These are phyloP conservation scores for Mallotus japonicus DNA, from an alignment of 441 rosid genomes.

Conservation along the genomic window DNA sequence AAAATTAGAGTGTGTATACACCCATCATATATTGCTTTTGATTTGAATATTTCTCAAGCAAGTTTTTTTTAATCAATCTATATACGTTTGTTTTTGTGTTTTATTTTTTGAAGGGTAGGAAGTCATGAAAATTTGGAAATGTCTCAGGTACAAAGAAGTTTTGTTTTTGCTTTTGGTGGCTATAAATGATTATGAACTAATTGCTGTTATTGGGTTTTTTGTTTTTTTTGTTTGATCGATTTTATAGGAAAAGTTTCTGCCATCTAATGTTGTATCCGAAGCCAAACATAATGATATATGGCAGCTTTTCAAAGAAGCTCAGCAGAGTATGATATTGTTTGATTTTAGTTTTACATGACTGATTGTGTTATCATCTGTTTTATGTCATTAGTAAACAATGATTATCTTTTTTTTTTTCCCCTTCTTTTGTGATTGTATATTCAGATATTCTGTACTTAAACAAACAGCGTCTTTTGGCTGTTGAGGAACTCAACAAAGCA, in stretches of 20 bases:
- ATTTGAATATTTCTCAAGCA: background rate
- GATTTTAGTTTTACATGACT: background rate
- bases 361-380: background rate
- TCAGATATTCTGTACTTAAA: slow-evolving; percentile 66
- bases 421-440: slow-evolving; percentile 16
- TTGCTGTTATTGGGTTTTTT: background rate
- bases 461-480: slow-evolving; percentile 60
- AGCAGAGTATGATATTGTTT: slow-evolving; percentile 43
- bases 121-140: slow-evolving; percentile 33
- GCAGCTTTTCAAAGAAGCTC: slow-evolving; percentile 73
- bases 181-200: background rate
- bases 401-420: background rate
- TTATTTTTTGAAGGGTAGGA: slow-evolving; percentile 40
- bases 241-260: slow-evolving; percentile 35
- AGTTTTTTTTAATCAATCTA: background rate
- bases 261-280: slow-evolving; percentile 33
- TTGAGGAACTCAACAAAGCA: slow-evolving; percentile 53
- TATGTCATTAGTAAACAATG: background rate
- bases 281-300: slow-evolving; percentile 48
- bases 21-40: background rate
- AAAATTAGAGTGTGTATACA: slow-evolving; percentile 32
- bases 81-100: background rate
- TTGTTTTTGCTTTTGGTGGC: background rate
- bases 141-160: slow-evolving; percentile 36
- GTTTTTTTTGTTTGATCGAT: slow-evolving; percentile 13